Percentiles rank a stretch among this genome's conserved stretches.
Conservation (phyloP, 768 basidiomycete genomes). For the Termitomyces sp. region DNA sequence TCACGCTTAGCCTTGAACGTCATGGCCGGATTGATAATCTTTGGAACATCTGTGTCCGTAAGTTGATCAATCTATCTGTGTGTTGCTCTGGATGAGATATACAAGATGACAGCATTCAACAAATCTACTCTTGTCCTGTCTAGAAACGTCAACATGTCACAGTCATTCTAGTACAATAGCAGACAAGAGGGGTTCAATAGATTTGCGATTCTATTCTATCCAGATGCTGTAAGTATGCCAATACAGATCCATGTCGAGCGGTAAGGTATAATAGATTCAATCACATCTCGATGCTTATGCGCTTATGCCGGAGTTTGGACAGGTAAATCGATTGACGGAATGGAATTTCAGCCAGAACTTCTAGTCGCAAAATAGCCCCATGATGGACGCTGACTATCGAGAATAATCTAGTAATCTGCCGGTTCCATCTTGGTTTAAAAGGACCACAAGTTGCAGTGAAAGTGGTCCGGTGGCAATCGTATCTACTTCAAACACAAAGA, state of each 20-base stretch:
- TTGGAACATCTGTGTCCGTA: not conserved
- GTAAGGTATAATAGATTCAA: not conserved
- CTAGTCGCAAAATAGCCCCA: not conserved
- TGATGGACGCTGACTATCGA: not conserved
- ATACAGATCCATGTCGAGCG: not conserved
- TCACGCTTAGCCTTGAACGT: not conserved
- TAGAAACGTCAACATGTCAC: not conserved
- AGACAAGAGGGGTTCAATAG: not conserved
- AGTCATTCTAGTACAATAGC: not conserved
- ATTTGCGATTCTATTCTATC: not conserved
- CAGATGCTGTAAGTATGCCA: not conserved
- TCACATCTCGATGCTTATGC: not conserved
- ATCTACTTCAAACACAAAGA: not conserved
- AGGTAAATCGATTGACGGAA: not conserved
- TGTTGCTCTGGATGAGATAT: not conserved
- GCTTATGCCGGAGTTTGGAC: not conserved
- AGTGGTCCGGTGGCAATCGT: not conserved
- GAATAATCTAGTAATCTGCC: not conserved
- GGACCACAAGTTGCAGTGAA: not conserved
- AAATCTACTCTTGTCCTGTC: no score
- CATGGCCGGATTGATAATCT: not conserved
- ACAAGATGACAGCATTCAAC: not conserved
- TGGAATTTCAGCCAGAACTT: not conserved
- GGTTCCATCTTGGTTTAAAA: not conserved
- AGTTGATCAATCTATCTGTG: not conserved